Percentiles rank a stretch among this genome's conserved stretches.
Conservation (phyloP, 1,139 yeast species). For the Yamadazyma blattariae region DNA sequence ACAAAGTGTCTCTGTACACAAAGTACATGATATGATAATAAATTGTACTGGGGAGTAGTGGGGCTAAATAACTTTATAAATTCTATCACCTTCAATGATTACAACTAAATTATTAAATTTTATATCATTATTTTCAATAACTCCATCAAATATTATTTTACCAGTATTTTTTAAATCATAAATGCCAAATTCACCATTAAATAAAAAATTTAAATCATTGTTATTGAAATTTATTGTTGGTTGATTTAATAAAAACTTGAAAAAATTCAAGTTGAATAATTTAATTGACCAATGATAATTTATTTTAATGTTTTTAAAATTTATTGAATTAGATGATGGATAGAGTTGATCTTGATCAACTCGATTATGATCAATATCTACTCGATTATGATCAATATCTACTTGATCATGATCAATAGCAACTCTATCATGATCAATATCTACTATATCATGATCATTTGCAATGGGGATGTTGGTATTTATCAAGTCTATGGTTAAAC, state of each 20-base stretch:
- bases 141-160: conserved; percentile 10
- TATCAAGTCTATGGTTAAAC: conserved; percentile 7
- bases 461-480: too few species aligned
- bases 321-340: too few species aligned
- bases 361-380: too few species aligned
- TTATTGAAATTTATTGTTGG: conserved; percentile 9
- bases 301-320: conserved; percentile 7
- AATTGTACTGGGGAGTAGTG: too few species aligned
- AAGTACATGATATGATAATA: too few species aligned
- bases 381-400: background rate
- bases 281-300: conserved; percentile 13
- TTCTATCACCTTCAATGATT: conserved; percentile 8
- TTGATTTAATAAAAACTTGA: conserved; percentile 12
- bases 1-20: too few species aligned
- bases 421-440: background rate
- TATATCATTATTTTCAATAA: conserved; percentile 11
- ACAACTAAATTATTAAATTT: conserved; percentile 11
- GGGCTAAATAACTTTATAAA: conserved; percentile 4
- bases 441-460: background rate
- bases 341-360: too few species aligned
- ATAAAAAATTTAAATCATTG: conserved; percentile 8
- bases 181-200: conserved; percentile 11
- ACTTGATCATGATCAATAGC: background rate
- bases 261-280: conserved; percentile 9
- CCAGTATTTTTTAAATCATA: conserved; percentile 8